Conservation (phyloP, 2,329 filamentous ascomycete genomes). For the Periconia sp. region DNA sequence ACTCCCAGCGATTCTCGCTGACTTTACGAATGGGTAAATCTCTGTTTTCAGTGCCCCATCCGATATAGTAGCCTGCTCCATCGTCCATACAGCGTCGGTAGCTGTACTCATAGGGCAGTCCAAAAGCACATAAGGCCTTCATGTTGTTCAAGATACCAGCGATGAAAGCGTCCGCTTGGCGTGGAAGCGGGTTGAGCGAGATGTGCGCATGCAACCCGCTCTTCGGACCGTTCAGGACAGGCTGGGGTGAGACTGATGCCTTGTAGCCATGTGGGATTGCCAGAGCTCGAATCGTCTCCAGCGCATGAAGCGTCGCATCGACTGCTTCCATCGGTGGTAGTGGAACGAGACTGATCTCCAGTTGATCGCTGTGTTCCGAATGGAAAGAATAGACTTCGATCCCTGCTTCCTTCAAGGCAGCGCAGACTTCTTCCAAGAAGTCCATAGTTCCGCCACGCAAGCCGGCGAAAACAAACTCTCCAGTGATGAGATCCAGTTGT, state of each 20-base stretch:
- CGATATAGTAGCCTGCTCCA: background rate
- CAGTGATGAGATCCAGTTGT: background rate
- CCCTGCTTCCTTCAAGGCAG: background rate
- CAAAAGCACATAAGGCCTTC: too few relatives aligned
- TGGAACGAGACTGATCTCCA: slow-evolving; percentile 3
- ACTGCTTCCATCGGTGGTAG: slow-evolving; percentile 4
- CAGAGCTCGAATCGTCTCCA: slow-evolving; percentile 5
- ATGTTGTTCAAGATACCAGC: too few relatives aligned
- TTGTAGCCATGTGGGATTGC: background rate
- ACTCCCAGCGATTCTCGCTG: slow-evolving; percentile 3
- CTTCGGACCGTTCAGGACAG: background rate
- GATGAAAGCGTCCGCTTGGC: background rate
- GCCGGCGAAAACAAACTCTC: background rate
- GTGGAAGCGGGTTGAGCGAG: background rate
- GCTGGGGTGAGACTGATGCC: background rate
- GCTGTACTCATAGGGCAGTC: too few relatives aligned
- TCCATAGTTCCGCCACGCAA: background rate
- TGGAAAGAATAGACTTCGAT: slow-evolving; percentile 3
- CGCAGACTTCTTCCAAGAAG: background rate
- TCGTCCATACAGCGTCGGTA: too few relatives aligned
- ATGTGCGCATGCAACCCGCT: background rate
- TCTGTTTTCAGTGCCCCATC: slow-evolving; percentile 7
- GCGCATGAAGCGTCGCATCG: slow-evolving; percentile 2
- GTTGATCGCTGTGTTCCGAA: slow-evolving; percentile 1
- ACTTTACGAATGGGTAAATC: slow-evolving; percentile 9